A percentile compares a stretch with the other conserved stretches of the same genome.
Evolutionary conservation across 306 rosid species (phyloP).

Genomic region (Quercus engelmannii): DNA sequence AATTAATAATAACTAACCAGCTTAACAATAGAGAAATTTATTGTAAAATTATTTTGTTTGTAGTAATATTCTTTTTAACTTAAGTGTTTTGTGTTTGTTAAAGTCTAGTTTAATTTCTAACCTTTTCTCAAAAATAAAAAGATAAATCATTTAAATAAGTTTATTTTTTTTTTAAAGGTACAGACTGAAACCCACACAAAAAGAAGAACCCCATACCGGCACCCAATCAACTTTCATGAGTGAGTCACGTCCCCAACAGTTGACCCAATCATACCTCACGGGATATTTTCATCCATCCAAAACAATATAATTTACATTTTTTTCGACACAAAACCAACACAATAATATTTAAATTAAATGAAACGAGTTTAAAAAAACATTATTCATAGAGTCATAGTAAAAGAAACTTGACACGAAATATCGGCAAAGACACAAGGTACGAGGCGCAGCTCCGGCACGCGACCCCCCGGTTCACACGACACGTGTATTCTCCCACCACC

Average conservation of each 20-base stretch:
- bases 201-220: background rate
- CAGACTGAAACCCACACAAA: too few species aligned
- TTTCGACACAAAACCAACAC: too few species aligned
- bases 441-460: conserved; percentile 33
- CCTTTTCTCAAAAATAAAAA: too few species aligned
- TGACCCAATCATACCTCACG: background rate
- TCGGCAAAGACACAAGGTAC: background rate
- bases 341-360: background rate
- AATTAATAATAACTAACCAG: too few species aligned
- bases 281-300: background rate
- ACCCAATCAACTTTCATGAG: background rate
- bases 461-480: conserved; percentile 18
- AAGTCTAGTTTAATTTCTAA: too few species aligned
- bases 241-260: background rate
- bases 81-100: too few species aligned
- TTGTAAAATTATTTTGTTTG: too few species aligned
- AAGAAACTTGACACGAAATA: conserved; percentile 8
- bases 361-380: background rate
- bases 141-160: too few species aligned
- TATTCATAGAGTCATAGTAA: background rate
- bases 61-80: too few species aligned
- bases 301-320: background rate
- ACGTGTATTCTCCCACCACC: conserved; percentile 24
- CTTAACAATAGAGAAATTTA: too few species aligned
- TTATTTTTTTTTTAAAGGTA: too few species aligned